Percentiles rank a stretch among this genome's conserved stretches.
Conservation (phyloP, 1,284 basidiomycete genomes). For the Meira nashicola region DNA sequence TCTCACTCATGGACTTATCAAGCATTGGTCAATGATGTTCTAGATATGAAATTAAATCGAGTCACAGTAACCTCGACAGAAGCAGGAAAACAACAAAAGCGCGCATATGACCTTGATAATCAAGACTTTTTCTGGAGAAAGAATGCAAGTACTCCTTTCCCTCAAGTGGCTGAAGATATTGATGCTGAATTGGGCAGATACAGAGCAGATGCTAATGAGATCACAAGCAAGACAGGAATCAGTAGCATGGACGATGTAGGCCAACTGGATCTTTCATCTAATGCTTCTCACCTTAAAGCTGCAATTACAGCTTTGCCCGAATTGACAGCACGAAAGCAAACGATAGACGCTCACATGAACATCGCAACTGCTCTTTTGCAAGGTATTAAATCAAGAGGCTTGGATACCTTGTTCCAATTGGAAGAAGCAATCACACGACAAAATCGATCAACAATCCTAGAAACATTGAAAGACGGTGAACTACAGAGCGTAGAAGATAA, state of each 20-base stretch:
- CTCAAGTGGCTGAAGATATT: constrained; percentile 96
- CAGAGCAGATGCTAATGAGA: constrained; percentile 93
- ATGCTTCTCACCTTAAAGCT: constrained; percentile 90
- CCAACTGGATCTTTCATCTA: constrained; percentile 69
- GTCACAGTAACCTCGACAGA: constrained; percentile 71
- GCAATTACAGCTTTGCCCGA: constrained; percentile 98
- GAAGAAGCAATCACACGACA: constrained; percentile 73
- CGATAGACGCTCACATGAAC: constrained; percentile 98
- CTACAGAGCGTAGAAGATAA: constrained; percentile 63
- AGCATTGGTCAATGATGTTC: constrained; percentile 92
- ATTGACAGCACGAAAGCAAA: constrained; percentile 89
- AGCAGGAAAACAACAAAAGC: constrained; percentile 53
- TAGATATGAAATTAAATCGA: constrained; percentile 93
- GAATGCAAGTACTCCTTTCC: constrained; percentile 93
- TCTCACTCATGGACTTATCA: constrained; percentile 99
- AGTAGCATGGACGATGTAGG: constrained; percentile 87
- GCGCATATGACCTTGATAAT: constrained; percentile 81
- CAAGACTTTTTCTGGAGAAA: constrained; percentile 99
- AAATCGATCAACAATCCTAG: constrained; percentile 67
- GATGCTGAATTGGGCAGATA: constrained; percentile 85
- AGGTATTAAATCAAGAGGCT: constrained; percentile 87
- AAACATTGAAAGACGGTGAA: constrained; percentile 61
- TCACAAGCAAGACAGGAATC: constrained; percentile 91
- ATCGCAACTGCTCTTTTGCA: constrained; percentile 93
- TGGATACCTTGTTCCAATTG: constrained; percentile 93